These are phyloP conservation scores for Phytomonas sp. DNA, from an alignment of 208 protist genomes.

Conservation along the genomic window DNA sequence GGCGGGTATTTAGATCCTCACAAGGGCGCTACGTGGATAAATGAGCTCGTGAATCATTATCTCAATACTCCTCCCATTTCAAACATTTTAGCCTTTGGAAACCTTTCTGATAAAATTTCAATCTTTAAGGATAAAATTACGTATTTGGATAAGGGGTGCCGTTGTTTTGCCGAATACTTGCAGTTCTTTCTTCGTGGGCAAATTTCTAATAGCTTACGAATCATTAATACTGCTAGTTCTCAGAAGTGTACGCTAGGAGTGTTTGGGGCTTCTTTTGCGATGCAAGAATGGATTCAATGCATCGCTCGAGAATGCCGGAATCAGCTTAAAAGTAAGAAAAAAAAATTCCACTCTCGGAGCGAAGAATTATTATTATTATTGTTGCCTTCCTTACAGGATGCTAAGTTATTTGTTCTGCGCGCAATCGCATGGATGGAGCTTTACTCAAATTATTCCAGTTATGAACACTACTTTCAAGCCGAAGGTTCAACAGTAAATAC, in stretches of 20 bases:
- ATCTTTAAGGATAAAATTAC: conserved; percentile 2
- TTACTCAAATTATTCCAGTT: conserved; percentile 22
- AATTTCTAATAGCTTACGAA: neutral
- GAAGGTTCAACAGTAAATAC: neutral
- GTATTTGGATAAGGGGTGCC: conserved; percentile 10
- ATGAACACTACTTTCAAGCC: neutral
- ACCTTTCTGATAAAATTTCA: neutral
- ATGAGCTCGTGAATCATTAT: conserved; percentile 33
- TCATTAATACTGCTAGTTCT: neutral
- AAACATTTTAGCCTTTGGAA: neutral
- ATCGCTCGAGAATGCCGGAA: neutral
- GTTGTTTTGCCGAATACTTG: neutral
- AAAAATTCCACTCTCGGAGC: neutral
- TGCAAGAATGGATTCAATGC: neutral
- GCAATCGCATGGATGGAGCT: conserved; percentile 69
- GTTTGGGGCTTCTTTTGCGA: conserved; percentile 12
- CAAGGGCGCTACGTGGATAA: conserved; percentile 32
- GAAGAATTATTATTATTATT: neutral
- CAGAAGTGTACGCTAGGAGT: conserved; percentile 16
- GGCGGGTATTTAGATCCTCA: conserved; percentile 34
- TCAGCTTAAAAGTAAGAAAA: neutral
- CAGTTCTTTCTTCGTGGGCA: neutral
- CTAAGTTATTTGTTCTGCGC: conserved; percentile 22
- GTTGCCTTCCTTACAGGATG: neutral
- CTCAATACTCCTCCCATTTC: conserved; percentile 3